Conservation (phyloP, 108 stramenopile genomes). For the Cyclotella atomus region DNA sequence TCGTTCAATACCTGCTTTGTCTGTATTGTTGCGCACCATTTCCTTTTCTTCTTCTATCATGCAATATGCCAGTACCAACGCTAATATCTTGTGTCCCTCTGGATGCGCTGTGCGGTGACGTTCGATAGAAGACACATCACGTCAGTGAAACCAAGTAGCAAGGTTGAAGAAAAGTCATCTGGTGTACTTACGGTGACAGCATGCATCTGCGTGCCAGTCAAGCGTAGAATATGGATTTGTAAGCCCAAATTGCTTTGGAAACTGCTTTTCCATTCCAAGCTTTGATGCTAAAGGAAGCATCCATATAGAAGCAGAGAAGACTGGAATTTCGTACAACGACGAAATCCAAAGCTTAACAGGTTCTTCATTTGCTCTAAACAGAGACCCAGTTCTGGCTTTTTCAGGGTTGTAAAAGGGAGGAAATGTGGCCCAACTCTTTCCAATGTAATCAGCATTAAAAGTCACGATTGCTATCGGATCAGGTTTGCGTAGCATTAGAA, state of each 20-base stretch:
- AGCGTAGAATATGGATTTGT: conserved; percentile 25
- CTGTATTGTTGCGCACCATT: background rate
- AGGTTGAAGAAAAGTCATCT: background rate
- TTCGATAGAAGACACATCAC: no score
- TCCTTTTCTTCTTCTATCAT: conserved; percentile 40
- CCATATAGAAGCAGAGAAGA: conserved; percentile 37
- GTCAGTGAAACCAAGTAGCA: no score
- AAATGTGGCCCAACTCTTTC: conserved; percentile 10
- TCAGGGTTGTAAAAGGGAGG: conserved; percentile 1
- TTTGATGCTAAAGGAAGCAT: conserved; percentile 45
- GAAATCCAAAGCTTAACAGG: conserved; percentile 36
- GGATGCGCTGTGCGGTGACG: conserved; percentile 4
- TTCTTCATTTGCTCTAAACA: conserved; percentile 29
- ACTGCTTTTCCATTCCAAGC: conserved; percentile 21
- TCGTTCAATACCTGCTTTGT: conserved; percentile 24
- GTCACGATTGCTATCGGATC: conserved; percentile 40
- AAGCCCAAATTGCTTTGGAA: conserved; percentile 2
- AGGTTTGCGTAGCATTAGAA: conserved; percentile 40
- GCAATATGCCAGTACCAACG: conserved; percentile 33
- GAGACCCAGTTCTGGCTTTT: background rate
- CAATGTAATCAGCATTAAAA: conserved; percentile 44
- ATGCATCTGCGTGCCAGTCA: conserved; percentile 31
- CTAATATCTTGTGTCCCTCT: conserved; percentile 30
- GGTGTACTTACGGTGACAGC: conserved; percentile 20
- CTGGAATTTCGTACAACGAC: conserved; percentile 42